Conservation (phyloP, 1,284 basidiomycete species). For the Pyrrhoderma noxium region DNA sequence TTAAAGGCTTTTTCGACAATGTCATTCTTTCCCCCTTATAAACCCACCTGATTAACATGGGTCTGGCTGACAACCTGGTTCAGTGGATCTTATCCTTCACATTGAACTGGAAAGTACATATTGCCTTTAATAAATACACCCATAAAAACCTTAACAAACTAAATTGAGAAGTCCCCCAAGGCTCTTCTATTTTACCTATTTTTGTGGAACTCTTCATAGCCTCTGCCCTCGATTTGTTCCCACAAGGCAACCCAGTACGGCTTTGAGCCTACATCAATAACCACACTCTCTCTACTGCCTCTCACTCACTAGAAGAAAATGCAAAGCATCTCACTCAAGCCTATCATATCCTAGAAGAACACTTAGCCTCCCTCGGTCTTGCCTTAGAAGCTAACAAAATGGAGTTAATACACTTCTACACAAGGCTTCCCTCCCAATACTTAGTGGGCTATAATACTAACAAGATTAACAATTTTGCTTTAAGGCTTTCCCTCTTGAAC, state of each 20-base stretch:
- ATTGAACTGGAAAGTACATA: background rate
- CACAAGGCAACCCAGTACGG: no score
- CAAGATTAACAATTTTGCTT: no score
- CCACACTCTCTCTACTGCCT: background rate
- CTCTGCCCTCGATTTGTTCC: background rate
- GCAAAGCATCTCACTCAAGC: background rate
- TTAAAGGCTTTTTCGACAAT: conserved; percentile 1
- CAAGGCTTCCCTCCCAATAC: no score
- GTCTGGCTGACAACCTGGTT: background rate
- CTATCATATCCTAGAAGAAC: background rate
- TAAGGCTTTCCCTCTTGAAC: background rate
- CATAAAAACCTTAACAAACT: background rate
- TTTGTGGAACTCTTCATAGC: background rate
- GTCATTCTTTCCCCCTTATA: background rate
- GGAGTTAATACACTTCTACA: no score
- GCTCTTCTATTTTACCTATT: background rate
- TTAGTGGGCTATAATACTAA: no score
- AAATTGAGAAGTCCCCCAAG: background rate
- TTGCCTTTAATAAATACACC: background rate
- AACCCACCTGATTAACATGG: background rate
- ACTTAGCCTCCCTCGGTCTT: background rate
- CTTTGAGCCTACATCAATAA: background rate
- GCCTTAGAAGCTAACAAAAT: background rate
- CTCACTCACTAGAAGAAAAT: no score
- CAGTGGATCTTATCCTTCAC: background rate